These are phyloP conservation scores for Wakefieldia striispora DNA, from an alignment of 768 basidiomycete species.

Conservation along the genomic window DNA sequence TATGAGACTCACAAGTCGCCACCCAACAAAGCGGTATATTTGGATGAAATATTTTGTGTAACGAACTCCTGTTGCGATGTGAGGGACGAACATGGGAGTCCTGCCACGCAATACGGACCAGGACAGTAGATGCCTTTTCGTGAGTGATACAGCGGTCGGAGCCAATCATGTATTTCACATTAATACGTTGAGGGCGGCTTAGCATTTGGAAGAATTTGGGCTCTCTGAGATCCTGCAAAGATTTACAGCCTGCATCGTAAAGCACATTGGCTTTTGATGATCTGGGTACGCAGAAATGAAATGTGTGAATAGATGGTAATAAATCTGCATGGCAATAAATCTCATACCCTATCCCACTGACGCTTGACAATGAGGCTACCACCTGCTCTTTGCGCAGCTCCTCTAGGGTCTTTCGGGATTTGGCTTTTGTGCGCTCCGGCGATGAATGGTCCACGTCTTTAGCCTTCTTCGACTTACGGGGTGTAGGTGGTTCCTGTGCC, in stretches of 20 bases:
- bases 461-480: conserved; percentile 3
- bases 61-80: conserved; percentile 44
- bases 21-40: conserved; percentile 48
- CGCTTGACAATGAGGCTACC: conserved; percentile 32
- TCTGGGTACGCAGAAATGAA: conserved; percentile 9
- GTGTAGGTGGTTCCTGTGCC: conserved; percentile 16
- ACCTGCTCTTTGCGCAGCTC: conserved; percentile 30
- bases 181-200: conserved; percentile 35
- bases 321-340: conserved; percentile 3
- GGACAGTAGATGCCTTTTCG: conserved; percentile 43
- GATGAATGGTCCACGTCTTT: conserved; percentile 2
- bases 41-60: conserved; percentile 42
- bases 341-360: conserved; percentile 51
- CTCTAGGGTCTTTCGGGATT: conserved; percentile 20
- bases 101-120: conserved; percentile 35
- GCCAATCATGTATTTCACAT: conserved; percentile 41
- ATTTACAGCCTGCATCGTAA: conserved; percentile 48
- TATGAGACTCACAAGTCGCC: conserved; percentile 58
- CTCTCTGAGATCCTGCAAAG: conserved; percentile 40
- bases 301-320: background rate
- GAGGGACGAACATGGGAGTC: background rate
- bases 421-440: background rate
- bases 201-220: conserved; percentile 40
- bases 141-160: conserved; percentile 35
- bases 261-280: conserved; percentile 40